phyloP scores from a whole-genome alignment of 1,284 basidiomycete genomes.

The Malassezia vespertilionis region DNA sequence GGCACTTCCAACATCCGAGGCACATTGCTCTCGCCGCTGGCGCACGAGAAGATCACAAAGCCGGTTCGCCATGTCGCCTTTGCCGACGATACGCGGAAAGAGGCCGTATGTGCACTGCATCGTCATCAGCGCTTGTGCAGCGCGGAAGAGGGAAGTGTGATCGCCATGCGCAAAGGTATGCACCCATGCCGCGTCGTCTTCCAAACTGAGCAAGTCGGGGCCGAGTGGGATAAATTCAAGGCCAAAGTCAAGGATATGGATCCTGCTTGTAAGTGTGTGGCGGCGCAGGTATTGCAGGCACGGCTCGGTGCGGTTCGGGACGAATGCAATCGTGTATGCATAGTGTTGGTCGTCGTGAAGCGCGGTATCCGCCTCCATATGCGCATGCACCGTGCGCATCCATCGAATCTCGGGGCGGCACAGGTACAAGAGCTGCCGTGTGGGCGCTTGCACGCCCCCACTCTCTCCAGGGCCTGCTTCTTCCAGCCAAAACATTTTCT shows the following conservation, averaged over 20 bases:
- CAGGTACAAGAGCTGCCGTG: conserved; percentile 84
- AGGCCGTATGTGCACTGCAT: conserved; percentile 76
- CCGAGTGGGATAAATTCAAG: conserved; percentile 86
- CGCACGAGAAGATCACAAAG: conserved; percentile 63
- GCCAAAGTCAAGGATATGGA: conserved; percentile 57
- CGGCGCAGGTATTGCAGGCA: conserved; percentile 48
- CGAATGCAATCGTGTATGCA: conserved; percentile 76
- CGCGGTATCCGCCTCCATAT: conserved; percentile 3
- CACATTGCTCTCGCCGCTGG: conserved; percentile 51
- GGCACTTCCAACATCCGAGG: conserved; percentile 28
- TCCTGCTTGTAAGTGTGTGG: conserved; percentile 19
- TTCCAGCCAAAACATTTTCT: conserved; percentile 99
- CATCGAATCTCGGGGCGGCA: conserved; percentile 75
- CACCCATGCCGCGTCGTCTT: conserved; percentile 30
- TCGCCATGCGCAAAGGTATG: conserved; percentile 66
- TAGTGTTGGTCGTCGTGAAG: conserved; percentile 50
- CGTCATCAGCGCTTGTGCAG: conserved; percentile 72
- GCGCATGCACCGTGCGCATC: conserved; percentile 70
- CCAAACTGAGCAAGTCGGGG: conserved; percentile 55
- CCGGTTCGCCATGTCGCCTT: conserved; percentile 72
- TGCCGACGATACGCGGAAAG: conserved; percentile 83
- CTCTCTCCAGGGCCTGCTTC: conserved; percentile 17
- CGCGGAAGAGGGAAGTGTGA: conserved; percentile 76
- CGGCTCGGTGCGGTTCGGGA: conserved; percentile 75
- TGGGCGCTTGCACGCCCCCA: conserved; percentile 55